These are phyloP conservation scores for Cadophora sp. DNA, from an alignment of 2,329 filamentous ascomycete genomes.

Conservation along the genomic window DNA sequence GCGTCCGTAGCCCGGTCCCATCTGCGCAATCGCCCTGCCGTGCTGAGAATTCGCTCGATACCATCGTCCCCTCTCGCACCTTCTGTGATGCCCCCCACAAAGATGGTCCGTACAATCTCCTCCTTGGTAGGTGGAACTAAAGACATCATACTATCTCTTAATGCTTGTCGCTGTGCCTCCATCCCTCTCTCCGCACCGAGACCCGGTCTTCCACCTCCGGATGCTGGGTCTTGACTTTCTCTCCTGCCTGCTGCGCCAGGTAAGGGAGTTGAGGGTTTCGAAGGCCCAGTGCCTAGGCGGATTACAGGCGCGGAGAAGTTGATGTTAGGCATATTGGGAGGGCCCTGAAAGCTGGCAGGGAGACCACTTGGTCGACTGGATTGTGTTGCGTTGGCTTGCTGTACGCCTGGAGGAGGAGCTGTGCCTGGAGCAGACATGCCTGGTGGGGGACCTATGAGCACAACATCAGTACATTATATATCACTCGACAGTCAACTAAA, in stretches of 20 bases:
- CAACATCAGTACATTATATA: constrained; percentile 28
- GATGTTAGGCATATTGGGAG: constrained; percentile 93
- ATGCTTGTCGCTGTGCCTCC: constrained; percentile 70
- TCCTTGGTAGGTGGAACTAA: constrained; percentile 85
- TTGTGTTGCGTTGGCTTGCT: constrained; percentile 75
- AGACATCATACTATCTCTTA: constrained; percentile 72
- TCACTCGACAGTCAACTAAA: constrained; percentile 3
- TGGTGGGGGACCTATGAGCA: constrained; percentile 70
- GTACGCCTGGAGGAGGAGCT: constrained; percentile 77
- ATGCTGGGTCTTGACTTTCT: constrained; percentile 52
- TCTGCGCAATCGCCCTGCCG: constrained; percentile 80
- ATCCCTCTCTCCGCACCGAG: constrained; percentile 54
- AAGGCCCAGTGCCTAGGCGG: constrained; percentile 79
- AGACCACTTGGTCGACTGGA: constrained; percentile 82
- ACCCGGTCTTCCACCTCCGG: constrained; percentile 48
- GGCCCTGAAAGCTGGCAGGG: constrained; percentile 84
- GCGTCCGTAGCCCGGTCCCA: constrained; percentile 81
- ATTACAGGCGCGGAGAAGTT: constrained; percentile 98
- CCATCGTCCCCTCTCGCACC: constrained; percentile 78
- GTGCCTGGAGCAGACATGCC: constrained; percentile 86
- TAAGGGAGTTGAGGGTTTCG: constrained; percentile 60
- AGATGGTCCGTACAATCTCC: constrained; percentile 90
- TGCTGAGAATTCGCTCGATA: constrained; percentile 77
- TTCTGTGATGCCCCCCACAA: constrained; percentile 84
- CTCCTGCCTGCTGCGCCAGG: constrained; percentile 52